Conservation (phyloP, 176 grass and related monocot genomes). For the Phyllostachys edulis region DNA sequence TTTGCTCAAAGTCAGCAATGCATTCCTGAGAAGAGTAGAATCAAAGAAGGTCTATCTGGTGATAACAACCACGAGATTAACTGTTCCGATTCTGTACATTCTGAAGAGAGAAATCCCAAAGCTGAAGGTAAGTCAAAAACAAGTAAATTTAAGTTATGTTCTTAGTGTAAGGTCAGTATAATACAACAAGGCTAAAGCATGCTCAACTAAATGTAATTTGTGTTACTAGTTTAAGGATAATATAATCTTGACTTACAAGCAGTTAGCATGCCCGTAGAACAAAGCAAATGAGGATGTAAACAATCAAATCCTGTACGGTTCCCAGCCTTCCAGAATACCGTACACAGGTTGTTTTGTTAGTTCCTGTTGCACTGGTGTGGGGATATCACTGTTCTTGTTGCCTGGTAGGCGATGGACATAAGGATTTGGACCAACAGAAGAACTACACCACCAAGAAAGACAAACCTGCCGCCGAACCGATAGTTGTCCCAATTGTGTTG, state of each 20-base stretch:
- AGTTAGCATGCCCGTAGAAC: background rate
- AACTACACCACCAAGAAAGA: slow-evolving; percentile 48
- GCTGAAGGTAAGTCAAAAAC: slow-evolving; percentile 45
- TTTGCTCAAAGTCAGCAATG: slow-evolving; percentile 37
- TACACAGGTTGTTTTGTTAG: background rate
- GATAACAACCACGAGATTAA: slow-evolving; percentile 25
- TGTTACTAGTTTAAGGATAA: background rate
- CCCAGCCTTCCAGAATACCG: slow-evolving; percentile 3
- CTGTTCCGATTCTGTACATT: slow-evolving; percentile 11
- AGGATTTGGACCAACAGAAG: slow-evolving; percentile 55
- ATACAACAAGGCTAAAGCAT: background rate
- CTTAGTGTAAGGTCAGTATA: slow-evolving; percentile 14
- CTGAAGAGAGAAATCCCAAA: slow-evolving; percentile 41
- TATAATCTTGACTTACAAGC: slow-evolving; percentile 3
- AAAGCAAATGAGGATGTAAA: slow-evolving; percentile 11
- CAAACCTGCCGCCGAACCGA: slow-evolving; percentile 71
- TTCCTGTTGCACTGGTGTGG: slow-evolving; percentile 1
- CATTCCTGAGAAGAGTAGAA: slow-evolving; percentile 20
- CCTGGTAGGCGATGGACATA: slow-evolving; percentile 45
- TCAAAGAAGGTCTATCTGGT: slow-evolving; percentile 31
- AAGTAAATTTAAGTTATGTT: slow-evolving; percentile 11
- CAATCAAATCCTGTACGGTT: background rate
- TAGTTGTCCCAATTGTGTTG: slow-evolving; percentile 87
- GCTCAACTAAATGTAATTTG: background rate
- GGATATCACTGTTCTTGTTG: slow-evolving; percentile 27